Evolutionary conservation across 2,329 filamentous ascomycete species (phyloP).

Genomic region (Penicillium sclerotiorum): DNA sequence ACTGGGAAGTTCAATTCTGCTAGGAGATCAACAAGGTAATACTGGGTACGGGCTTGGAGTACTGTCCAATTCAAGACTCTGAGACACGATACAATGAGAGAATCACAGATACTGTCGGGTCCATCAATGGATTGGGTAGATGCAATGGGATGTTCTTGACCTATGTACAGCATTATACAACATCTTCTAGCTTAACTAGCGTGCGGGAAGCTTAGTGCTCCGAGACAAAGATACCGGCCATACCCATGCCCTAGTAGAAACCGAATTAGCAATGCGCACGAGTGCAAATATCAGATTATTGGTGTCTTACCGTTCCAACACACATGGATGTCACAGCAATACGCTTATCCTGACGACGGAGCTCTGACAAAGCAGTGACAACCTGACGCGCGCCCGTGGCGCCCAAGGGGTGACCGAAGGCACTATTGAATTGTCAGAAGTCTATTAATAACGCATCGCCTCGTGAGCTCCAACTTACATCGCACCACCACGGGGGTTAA

Average conservation of each 20-base stretch:
- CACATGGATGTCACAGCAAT: slow-evolving; percentile 92
- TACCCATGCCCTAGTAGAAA: slow-evolving; percentile 59
- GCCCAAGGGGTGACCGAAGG: slow-evolving; percentile 88
- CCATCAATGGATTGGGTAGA: background rate
- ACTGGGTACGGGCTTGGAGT: too few relatives aligned
- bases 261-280: slow-evolving; percentile 7
- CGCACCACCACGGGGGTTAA: slow-evolving; percentile 92
- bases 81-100: too few relatives aligned
- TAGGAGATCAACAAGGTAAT: too few relatives aligned
- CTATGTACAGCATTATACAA: background rate
- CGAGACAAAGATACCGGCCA: slow-evolving; percentile 91
- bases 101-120: too few relatives aligned
- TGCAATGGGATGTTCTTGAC: too few relatives aligned
- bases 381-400: slow-evolving; percentile 91
- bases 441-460: too few relatives aligned
- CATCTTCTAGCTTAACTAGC: too few relatives aligned
- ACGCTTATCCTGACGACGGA: slow-evolving; percentile 76
- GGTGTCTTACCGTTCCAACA: slow-evolving; percentile 73
- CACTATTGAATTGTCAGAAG: slow-evolving; percentile 43
- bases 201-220: slow-evolving; percentile 61
- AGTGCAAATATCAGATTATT: background rate
- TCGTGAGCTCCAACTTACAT: slow-evolving; percentile 55
- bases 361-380: slow-evolving; percentile 81
- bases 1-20: too few relatives aligned
- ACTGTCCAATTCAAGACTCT: too few relatives aligned